Evolutionary conservation across 345 rosid species (phyloP).

Genomic region (Euphorbia tirucalli): DNA sequence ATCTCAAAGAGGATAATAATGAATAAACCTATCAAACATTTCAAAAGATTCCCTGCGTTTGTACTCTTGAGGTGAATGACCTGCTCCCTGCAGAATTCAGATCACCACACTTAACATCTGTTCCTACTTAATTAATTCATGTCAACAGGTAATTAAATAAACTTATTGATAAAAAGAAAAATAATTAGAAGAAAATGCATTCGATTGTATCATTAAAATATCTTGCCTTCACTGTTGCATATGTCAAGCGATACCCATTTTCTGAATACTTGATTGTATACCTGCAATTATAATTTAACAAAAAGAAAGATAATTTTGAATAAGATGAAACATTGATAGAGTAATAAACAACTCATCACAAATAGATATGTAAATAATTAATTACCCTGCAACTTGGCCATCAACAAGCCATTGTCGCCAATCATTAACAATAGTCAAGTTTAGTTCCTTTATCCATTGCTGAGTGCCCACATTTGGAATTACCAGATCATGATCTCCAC

Average conservation of each 20-base stretch:
- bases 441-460: constrained; percentile 27
- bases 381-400: constrained; percentile 42
- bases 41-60: constrained; percentile 27
- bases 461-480: constrained; percentile 34
- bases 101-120: not conserved
- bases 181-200: too few species aligned
- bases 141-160: not conserved
- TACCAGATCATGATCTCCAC: constrained; percentile 34
- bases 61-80: constrained; percentile 34
- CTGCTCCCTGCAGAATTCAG: constrained; percentile 26
- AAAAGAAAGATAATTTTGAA: not conserved
- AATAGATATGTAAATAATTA: too few species aligned
- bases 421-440: constrained; percentile 21
- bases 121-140: not conserved
- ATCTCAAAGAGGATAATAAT: constrained; percentile 11
- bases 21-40: constrained; percentile 31
- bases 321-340: not conserved
- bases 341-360: not conserved
- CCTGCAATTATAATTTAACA: not conserved
- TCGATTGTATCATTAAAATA: too few species aligned
- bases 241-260: constrained; percentile 16
- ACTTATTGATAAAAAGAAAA: not conserved
- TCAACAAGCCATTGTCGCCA: constrained; percentile 47
- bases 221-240: constrained; percentile 31
- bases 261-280: constrained; percentile 12